Base-by-base conservation (phyloP, 306 rosid genomes). In the Casuarina cunninghamiana region DNA sequence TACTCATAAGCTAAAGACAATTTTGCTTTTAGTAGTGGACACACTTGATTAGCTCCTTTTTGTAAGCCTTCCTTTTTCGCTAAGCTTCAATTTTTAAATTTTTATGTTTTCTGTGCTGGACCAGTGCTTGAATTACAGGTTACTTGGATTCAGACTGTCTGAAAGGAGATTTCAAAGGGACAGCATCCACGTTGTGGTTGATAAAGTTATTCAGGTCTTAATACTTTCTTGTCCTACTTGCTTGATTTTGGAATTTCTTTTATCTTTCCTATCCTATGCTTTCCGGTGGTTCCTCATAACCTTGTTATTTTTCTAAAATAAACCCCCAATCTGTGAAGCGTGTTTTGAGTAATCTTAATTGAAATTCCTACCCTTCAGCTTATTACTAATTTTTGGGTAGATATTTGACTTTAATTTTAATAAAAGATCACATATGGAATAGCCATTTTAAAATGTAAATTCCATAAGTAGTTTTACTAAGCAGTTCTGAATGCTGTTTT, bases 141-240 rank as follows among this genome's bases (percentile, higher is more conserved):
- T 95, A 84, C 92, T 92, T 68, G 98, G 98, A 63, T 86, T 95
- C 84, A 92, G 97, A 96, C 87, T 95, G 57, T 82, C 88, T 77
- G 98, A 92, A 79, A 78, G 74, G 78, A 86, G 78, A 77, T 86
- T 83, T 69, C 80, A 83, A 15, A 77, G 63, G 71, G 89, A 83
- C 57, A 71, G 82, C 73, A 78, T 83, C 78, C 83, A 55, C 80
- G 82, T 75, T 63, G 97, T 91, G 82, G 74, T 88, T 45, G 91
- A 92, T 74, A 85, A 84, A 82, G 82, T 89, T 81, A 79, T 87
- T 75, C 88, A 91, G 98, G 97, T 92, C 77, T 66, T 43, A 81
- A 66, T 73, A 71, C 57, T 53, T 78, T 84, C 78, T 38, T 15
- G 55, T 81, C 26, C 71, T 53, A 79, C 48, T 83, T 67, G 67